Evolutionary conservation across 257 asterid genomes (phyloP), one percentile per base, ranked within the genome.

Genomic region (Solanum clarkiae): DNA sequence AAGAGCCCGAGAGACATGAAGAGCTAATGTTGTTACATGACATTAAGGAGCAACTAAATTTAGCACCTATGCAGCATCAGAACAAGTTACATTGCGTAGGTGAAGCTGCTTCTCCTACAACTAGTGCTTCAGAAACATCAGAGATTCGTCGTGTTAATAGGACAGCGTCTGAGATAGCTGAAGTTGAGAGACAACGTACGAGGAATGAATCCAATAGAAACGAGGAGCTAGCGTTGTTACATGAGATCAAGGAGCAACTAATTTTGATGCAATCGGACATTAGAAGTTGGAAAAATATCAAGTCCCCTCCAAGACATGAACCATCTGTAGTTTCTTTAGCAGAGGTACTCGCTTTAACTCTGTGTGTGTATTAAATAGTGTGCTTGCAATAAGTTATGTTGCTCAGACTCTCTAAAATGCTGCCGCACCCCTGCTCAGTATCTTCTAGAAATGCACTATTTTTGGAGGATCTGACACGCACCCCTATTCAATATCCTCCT

Each of bases 211-310:
- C 89, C 12, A 66, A 56, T 24, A 87, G 93, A 87, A 85, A 86
- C 45, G 94, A 92, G 83, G 93, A 91, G 87, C 45, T 94, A 81
- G 88, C 80, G 80, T 88, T 93, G 86, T 87, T 96, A 93, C 90
- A 86, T 83, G 95, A 96, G 88, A 95, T 95, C 66, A 90, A 82
- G 84, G 93, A 88, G 86, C 87, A 93, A 75, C 59, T 96, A 62
- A 87, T 65, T 90, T 84, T 87, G 60, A 66, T 96, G 62, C 93
- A 91, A 20, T 55, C 83, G n/a, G 96, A 94, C 80, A 84, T 96
- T 82, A 88, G 71, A 86, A 84, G 81, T 49, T 90, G 57, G 92
- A 93, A 89, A 86, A 85, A 59, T 49, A 88, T 85, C 86, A 87
- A 91, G 80, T 24, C 83, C n/a, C 40, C 86, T 29, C 55, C 10